Conservation (phyloP, 2,329 filamentous ascomycete species). For the Claviceps digitariae region DNA sequence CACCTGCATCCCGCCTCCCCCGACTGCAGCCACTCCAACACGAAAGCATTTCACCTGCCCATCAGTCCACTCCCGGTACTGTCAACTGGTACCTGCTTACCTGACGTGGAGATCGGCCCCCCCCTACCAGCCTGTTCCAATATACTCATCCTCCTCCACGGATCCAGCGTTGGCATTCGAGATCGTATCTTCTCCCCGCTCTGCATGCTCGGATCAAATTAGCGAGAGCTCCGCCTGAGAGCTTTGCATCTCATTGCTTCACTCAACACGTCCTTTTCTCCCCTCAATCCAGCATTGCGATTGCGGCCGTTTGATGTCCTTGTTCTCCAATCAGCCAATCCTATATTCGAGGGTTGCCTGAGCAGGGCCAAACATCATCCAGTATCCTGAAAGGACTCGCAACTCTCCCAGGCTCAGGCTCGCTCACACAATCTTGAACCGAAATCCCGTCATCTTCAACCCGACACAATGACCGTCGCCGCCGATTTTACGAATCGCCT, state of each 20-base stretch:
- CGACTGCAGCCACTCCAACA: slow-evolving; percentile 6
- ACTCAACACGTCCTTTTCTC: too few relatives aligned
- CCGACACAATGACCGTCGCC: slow-evolving; percentile 54
- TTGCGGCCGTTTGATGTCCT: slow-evolving; percentile 7
- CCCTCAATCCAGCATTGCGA: slow-evolving; percentile 12
- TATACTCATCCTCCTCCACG: background rate
- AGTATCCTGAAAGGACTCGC: background rate
- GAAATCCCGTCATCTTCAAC: background rate
- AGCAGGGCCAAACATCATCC: background rate
- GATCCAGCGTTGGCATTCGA: slow-evolving; percentile 4
- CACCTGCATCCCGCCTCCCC: slow-evolving; percentile 9
- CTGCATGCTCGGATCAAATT: slow-evolving; percentile 24
- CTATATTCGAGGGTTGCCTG: background rate
- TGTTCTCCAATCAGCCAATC: slow-evolving; percentile 1
- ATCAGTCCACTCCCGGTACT: background rate
- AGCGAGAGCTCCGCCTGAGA: slow-evolving; percentile 15
- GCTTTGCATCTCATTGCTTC: slow-evolving; percentile 11
- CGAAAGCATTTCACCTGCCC: background rate
- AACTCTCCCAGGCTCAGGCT: background rate
- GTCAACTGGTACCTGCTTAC: too few relatives aligned
- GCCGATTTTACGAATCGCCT: slow-evolving; percentile 60
- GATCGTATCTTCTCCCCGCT: slow-evolving; percentile 7
- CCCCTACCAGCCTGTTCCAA: background rate
- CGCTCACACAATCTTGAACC: background rate
- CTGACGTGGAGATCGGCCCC: background rate